Conservation (phyloP, 164 flowering plant genomes). For the Dillenia turbinata region DNA sequence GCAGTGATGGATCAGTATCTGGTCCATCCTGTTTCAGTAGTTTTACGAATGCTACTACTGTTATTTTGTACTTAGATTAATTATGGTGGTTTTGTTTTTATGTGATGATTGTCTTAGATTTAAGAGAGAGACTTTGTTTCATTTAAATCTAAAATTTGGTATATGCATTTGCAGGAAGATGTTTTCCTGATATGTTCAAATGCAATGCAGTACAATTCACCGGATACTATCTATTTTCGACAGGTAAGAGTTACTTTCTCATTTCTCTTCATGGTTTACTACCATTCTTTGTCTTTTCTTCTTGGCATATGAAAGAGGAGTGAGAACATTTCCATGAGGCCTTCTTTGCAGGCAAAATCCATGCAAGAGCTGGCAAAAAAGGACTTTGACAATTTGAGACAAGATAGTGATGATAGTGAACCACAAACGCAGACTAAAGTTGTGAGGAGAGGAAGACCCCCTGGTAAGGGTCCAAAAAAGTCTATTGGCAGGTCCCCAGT, state of each 20-base stretch:
- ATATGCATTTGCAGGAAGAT: slow-evolving; percentile 59
- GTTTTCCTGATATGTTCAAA: slow-evolving; percentile 76
- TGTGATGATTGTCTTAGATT: no score
- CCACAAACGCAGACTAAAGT: slow-evolving; percentile 35
- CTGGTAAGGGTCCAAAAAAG: slow-evolving; percentile 40
- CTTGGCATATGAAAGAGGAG: not conserved
- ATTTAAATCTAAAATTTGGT: slow-evolving; percentile 59
- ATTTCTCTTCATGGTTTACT: not conserved
- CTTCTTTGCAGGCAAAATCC: slow-evolving; percentile 59
- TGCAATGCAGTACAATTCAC: slow-evolving; percentile 91
- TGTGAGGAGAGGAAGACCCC: slow-evolving; percentile 67
- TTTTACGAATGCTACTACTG: no score
- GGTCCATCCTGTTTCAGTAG: no score
- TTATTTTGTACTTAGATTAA: no score
- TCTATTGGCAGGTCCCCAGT: slow-evolving; percentile 21
- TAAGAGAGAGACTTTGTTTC: no score
- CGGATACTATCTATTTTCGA: slow-evolving; percentile 81
- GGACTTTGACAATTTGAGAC: slow-evolving; percentile 79
- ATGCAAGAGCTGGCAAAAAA: slow-evolving; percentile 88
- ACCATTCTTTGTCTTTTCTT: not conserved
- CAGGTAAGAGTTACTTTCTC: slow-evolving; percentile 45
- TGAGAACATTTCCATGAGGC: not conserved
- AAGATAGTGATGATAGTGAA: slow-evolving; percentile 62
- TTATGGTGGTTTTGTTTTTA: no score
- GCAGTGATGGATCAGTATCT: no score